Conservation (phyloP, 805 yeast species). For the Saturnispora sanitii region DNA sequence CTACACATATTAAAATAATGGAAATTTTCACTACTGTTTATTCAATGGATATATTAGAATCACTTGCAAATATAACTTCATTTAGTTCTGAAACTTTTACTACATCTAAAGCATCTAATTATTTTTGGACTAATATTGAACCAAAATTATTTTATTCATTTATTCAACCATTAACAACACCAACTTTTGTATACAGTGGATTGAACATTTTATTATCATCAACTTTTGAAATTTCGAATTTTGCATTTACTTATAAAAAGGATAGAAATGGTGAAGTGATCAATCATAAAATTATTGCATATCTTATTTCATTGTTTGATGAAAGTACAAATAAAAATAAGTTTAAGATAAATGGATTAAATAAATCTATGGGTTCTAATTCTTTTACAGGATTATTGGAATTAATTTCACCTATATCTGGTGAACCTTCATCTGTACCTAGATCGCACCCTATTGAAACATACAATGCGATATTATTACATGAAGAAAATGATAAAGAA, state of each 20-base stretch:
- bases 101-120: slow-evolving; percentile 10
- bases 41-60: slow-evolving; percentile 49
- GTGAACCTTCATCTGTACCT: slow-evolving; percentile 14
- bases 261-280: slow-evolving; percentile 4
- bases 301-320: slow-evolving; percentile 21
- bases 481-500: slow-evolving; percentile 25
- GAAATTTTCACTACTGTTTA: slow-evolving; percentile 42
- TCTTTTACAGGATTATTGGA: slow-evolving; percentile 33
- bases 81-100: slow-evolving; percentile 15
- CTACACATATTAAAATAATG: slow-evolving; percentile 37
- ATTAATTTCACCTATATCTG: slow-evolving; percentile 29
- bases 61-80: slow-evolving; percentile 25
- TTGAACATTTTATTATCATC: slow-evolving; percentile 45
- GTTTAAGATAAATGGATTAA: slow-evolving; percentile 44
- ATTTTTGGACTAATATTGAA: slow-evolving; percentile 27
- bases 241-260: slow-evolving; percentile 20
- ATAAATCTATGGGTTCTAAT: slow-evolving; percentile 44
- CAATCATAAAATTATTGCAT: slow-evolving; percentile 12
- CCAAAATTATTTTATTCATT: slow-evolving; percentile 29
- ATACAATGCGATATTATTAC: slow-evolving; percentile 12
- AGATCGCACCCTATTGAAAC: slow-evolving; percentile 22
- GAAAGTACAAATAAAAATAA: slow-evolving; percentile 26
- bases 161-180: slow-evolving; percentile 43
- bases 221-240: slow-evolving; percentile 24
- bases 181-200: slow-evolving; percentile 40